Evolutionary conservation across 2,329 filamentous ascomycete species (phyloP).

Genomic region (Diaporthe citri): DNA sequence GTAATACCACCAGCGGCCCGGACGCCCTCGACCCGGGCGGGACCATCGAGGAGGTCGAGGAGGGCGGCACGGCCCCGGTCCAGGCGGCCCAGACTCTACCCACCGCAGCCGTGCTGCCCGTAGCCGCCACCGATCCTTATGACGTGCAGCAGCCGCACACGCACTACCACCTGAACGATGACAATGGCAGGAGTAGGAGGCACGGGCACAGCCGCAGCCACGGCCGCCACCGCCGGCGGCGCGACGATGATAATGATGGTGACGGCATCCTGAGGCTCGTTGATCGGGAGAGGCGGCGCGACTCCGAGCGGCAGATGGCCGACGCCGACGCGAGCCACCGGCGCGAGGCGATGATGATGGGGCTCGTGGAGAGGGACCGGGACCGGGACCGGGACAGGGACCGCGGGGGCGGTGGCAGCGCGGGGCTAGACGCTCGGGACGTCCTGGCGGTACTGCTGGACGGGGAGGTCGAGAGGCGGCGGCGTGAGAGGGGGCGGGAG

Average conservation of each 20-base stretch:
- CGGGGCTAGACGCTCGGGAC: neutral
- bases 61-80: constrained; percentile 18
- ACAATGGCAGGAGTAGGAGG: too few relatives aligned
- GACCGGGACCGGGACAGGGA: neutral
- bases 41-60: constrained; percentile 28
- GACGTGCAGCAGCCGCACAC: constrained; percentile 19
- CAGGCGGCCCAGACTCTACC: neutral
- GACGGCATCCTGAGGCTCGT: neutral
- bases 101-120: neutral
- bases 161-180: constrained; percentile 12
- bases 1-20: neutral
- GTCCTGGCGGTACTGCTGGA: constrained; percentile 15
- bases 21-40: constrained; percentile 26
- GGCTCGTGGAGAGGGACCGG: constrained; percentile 16
- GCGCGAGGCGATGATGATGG: constrained; percentile 25
- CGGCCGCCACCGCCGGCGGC: neutral
- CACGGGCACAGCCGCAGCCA: too few relatives aligned
- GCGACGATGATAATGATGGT: neutral
- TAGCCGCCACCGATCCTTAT: neutral
- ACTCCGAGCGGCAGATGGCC: constrained; percentile 18
- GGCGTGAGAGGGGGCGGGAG: neutral
- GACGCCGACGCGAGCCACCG: constrained; percentile 10
- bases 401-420: neutral
- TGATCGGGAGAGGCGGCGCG: constrained; percentile 25
- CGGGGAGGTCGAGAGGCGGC: constrained; percentile 12